Conservation (phyloP, 192 early-diverging fungal species). For the Backusella morwellensis region DNA sequence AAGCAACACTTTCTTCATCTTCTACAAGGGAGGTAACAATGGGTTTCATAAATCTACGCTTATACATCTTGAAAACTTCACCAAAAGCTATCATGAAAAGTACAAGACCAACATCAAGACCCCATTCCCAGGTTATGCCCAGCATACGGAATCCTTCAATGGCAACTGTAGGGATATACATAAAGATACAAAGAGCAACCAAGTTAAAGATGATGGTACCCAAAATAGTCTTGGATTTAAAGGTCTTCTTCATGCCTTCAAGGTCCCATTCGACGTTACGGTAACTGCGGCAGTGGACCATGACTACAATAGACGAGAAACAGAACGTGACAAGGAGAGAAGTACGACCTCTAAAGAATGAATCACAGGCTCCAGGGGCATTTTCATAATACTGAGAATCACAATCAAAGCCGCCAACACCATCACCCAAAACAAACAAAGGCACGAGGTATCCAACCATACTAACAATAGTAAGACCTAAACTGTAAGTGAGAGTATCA, state of each 20-base stretch:
- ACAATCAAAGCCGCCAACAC: slow-evolving; percentile 47
- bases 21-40: slow-evolving; percentile 1
- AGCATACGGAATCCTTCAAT: slow-evolving; percentile 57
- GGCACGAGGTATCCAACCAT: slow-evolving; percentile 61
- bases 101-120: slow-evolving; percentile 51
- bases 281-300: slow-evolving; percentile 72
- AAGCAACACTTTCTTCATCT: not conserved
- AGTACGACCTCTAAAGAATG: slow-evolving; percentile 66
- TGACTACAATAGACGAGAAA: slow-evolving; percentile 60
- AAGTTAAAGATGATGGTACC: slow-evolving; percentile 46
- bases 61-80: slow-evolving; percentile 62
- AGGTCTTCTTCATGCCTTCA: slow-evolving; percentile 39
- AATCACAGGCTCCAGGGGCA: slow-evolving; percentile 41
- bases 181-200: slow-evolving; percentile 48
- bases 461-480: slow-evolving; percentile 51
- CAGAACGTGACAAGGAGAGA: slow-evolving; percentile 42
- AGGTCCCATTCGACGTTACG: slow-evolving; percentile 58
- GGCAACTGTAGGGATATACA: slow-evolving; percentile 68
- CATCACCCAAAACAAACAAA: slow-evolving; percentile 56
- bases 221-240: slow-evolving; percentile 48
- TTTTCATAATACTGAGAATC: slow-evolving; percentile 14
- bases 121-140: slow-evolving; percentile 73
- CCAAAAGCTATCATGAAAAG: slow-evolving; percentile 57
- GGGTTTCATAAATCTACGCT: slow-evolving; percentile 23
- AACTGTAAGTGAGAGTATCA: slow-evolving; percentile 67